Percentiles rank a stretch among this genome's conserved stretches.
phyloP scores from a whole-genome alignment of 2,329 filamentous ascomycete species.

The Aspergillus pseudoterreus region DNA sequence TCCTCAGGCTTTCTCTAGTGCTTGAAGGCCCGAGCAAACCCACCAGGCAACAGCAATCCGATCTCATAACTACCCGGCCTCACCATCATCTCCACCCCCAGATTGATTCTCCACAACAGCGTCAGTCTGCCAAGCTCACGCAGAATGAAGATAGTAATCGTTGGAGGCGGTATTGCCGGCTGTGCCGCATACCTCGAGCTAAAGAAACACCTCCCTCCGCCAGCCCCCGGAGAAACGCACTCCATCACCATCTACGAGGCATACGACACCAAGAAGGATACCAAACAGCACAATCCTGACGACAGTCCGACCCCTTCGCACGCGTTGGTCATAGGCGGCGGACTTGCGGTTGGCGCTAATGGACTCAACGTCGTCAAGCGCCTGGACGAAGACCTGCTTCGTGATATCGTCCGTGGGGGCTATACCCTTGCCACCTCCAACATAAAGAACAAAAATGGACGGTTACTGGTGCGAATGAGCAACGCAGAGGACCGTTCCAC shows the following conservation, averaged over 20 bases:
- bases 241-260: slow-evolving; percentile 40
- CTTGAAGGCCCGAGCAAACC: too few species aligned
- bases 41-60: too few species aligned
- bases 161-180: slow-evolving; percentile 43
- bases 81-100: too few species aligned
- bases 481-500: slow-evolving; percentile 5
- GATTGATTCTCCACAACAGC: too few species aligned
- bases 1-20: too few species aligned
- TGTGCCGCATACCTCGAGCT: slow-evolving; percentile 38
- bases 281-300: slow-evolving; percentile 14
- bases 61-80: too few species aligned
- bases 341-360: slow-evolving; percentile 38
- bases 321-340: slow-evolving; percentile 35
- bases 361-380: slow-evolving; percentile 37
- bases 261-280: slow-evolving; percentile 29
- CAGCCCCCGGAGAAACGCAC: slow-evolving; percentile 13
- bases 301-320: slow-evolving; percentile 27
- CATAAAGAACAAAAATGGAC: slow-evolving; percentile 35
- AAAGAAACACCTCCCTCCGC: slow-evolving; percentile 36
- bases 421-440: slow-evolving; percentile 31
- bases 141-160: slow-evolving; percentile 41
- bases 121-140: background rate
- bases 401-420: slow-evolving; percentile 30
- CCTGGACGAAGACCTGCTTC: slow-evolving; percentile 33
- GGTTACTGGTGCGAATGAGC: slow-evolving; percentile 25